Conservation (phyloP, 805 yeast genomes). For the Diddensiella caesifluorescens region DNA sequence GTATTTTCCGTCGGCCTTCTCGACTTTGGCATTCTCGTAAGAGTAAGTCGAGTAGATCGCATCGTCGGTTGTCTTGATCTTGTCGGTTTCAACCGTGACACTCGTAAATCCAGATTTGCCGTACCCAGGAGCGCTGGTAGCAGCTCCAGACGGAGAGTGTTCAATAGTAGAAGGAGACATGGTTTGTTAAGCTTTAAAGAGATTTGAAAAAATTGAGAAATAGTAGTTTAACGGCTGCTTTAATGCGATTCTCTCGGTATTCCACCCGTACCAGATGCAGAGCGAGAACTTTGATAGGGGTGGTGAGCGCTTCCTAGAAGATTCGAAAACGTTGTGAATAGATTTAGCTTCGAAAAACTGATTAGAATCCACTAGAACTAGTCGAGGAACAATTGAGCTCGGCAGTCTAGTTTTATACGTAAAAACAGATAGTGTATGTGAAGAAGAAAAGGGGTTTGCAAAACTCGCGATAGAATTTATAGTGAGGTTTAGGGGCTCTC, state of each 20-base stretch:
- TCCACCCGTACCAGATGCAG: constrained; percentile 40
- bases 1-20: constrained; percentile 46
- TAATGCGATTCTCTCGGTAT: constrained; percentile 32
- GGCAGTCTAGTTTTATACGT: no score
- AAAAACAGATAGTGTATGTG: no score
- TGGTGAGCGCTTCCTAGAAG: constrained; percentile 39
- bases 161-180: constrained; percentile 32
- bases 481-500: no score
- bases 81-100: constrained; percentile 54
- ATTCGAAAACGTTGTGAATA: constrained; percentile 37
- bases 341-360: no score
- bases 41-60: constrained; percentile 53
- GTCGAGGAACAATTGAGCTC: no score
- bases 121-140: constrained; percentile 28
- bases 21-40: constrained; percentile 72
- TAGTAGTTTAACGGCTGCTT: background rate
- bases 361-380: no score
- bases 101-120: constrained; percentile 37
- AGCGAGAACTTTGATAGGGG: constrained; percentile 39
- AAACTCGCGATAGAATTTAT: no score
- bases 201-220: constrained; percentile 8
- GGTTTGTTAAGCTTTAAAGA: constrained; percentile 15
- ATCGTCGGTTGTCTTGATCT: constrained; percentile 45
- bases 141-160: constrained; percentile 25
- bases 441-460: no score